Conservation (phyloP, 306 rosid genomes). For the Vigna reflexopilosa region DNA sequence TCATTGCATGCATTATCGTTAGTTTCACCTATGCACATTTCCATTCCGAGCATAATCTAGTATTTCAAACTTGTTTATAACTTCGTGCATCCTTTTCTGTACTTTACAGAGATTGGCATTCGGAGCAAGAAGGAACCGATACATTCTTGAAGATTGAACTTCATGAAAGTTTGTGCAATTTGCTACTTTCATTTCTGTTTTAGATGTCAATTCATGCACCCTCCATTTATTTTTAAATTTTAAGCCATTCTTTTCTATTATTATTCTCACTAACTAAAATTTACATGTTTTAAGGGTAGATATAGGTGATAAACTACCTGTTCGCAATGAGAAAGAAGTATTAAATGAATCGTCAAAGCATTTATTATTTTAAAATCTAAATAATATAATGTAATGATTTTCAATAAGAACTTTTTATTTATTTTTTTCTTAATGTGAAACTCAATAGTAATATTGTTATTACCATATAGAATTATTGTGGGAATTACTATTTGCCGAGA, state of each 20-base stretch:
- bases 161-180: slow-evolving; percentile 25
- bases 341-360: neutral
- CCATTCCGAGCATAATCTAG: neutral
- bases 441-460: neutral
- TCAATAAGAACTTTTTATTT: neutral
- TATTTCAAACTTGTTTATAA: slow-evolving; percentile 22
- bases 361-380: no score
- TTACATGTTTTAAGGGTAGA: slow-evolving; percentile 7
- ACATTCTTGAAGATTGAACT: slow-evolving; percentile 78
- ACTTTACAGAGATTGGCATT: slow-evolving; percentile 81
- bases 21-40: neutral
- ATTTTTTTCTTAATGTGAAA: neutral
- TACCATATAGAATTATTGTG: neutral
- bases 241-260: neutral
- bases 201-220: neutral
- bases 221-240: neutral
- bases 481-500: neutral
- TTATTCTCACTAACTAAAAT: neutral
- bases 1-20: slow-evolving; percentile 23
- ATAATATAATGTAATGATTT: no score
- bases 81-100: slow-evolving; percentile 35
- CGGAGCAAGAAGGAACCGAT: slow-evolving; percentile 93
- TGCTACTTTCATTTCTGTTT: neutral
- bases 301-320: neutral
- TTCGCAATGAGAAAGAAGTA: neutral